phyloP scores from a whole-genome alignment of 495 filamentous ascomycete genomes.

The Parmelia sp. region DNA sequence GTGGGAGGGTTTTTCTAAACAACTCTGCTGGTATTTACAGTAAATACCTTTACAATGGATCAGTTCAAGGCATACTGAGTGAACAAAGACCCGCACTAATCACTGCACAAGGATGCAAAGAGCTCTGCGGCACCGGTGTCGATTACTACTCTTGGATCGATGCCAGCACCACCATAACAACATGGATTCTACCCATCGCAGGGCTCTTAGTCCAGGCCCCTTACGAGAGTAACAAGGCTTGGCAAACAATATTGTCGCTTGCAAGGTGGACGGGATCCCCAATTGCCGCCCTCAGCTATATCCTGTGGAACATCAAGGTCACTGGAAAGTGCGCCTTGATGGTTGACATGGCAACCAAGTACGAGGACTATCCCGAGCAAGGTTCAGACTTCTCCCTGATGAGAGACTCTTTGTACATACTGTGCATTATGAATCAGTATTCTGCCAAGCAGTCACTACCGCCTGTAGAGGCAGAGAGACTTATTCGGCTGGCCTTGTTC shows the following conservation, averaged over 20 bases:
- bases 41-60: too few species aligned
- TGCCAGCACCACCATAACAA: slow-evolving; percentile 36
- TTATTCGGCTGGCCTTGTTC: slow-evolving; percentile 37
- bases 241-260: slow-evolving; percentile 32
- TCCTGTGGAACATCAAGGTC: slow-evolving; percentile 46
- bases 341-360: slow-evolving; percentile 40
- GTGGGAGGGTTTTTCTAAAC: too few species aligned
- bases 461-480: slow-evolving; percentile 31
- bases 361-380: slow-evolving; percentile 31
- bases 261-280: slow-evolving; percentile 38
- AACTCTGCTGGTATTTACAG: too few species aligned
- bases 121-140: slow-evolving; percentile 31
- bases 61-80: too few species aligned
- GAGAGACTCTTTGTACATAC: slow-evolving; percentile 43
- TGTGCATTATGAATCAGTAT: slow-evolving; percentile 46
- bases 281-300: slow-evolving; percentile 36
- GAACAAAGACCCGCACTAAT: slow-evolving; percentile 7
- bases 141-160: slow-evolving; percentile 33
- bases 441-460: slow-evolving; percentile 28
- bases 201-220: slow-evolving; percentile 43
- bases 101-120: slow-evolving; percentile 29
- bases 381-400: slow-evolving; percentile 36
- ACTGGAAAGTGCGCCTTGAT: slow-evolving; percentile 41
- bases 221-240: slow-evolving; percentile 41
- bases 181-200: slow-evolving; percentile 42